Evolutionary conservation across 2,329 filamentous ascomycete genomes (phyloP).

Genomic region (Phialophora macrospora): DNA sequence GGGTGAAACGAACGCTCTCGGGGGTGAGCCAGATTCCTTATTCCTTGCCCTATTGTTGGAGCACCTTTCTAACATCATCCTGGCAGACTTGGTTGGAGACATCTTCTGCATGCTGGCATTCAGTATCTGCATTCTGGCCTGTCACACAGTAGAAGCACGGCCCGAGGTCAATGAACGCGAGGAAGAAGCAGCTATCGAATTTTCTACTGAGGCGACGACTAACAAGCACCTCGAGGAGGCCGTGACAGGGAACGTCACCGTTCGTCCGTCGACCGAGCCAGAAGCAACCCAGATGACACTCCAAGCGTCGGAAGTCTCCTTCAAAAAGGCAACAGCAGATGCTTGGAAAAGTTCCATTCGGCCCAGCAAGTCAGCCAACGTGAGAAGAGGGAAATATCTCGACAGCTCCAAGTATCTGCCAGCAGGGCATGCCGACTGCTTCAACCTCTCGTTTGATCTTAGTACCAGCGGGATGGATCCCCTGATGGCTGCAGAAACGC

Average conservation of each 20-base stretch:
- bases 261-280: not conserved
- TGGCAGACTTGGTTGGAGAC: not conserved
- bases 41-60: not conserved
- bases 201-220: not conserved
- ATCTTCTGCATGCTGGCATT: not conserved
- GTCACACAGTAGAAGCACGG: not conserved
- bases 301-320: not conserved
- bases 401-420: not conserved
- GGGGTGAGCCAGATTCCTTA: not conserved
- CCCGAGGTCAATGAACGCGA: not conserved
- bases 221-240: not conserved
- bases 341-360: not conserved
- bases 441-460: not conserved
- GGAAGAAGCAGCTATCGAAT: not conserved
- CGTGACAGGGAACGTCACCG: not conserved
- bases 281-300: not conserved
- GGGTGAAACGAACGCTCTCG: not conserved
- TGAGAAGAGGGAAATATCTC: not conserved
- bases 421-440: not conserved
- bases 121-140: not conserved
- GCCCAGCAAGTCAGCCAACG: not conserved
- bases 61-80: not conserved
- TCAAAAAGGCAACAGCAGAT: not conserved
- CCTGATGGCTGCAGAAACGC: not conserved
- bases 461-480: not conserved